Base-by-base conservation (phyloP, 2,329 filamentous ascomycete genomes). In the Aspergillus sp. region DNA sequence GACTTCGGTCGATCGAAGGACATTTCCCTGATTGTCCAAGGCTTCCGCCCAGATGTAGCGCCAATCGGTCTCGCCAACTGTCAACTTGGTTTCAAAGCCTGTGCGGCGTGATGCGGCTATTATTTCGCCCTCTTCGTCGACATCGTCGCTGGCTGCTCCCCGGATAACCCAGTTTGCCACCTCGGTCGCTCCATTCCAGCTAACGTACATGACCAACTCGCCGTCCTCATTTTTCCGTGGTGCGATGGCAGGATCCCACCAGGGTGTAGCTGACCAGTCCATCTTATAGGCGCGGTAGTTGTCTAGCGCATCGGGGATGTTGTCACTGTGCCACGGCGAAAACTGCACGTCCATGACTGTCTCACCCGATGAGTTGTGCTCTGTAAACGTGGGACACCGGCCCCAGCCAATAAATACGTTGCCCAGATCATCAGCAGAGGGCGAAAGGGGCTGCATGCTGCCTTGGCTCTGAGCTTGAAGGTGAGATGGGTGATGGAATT, bases 391-490 rank as follows among this genome's bases (percentile, higher is more conserved):
- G 2, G 58, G 58, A 19, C 58, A 60, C 5, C 58, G 58, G 17
- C 58, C 58, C 58, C 58, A 60, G 27, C 58, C 58, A 19, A 60
- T 60, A 19, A 60, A 60, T 8, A 60, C 58, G n/a, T 53, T 60
- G 17, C 58, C 54, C 10, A 60, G 47, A 19, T 56, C 44, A 13
- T 30, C 39, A 8, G 53, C 13, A 10, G 15, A 13, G 11, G 53
- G 53, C 19, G 27, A 25, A 2, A 59, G 57, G 7, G 42, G 27
- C 57, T 59, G 57, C 27, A 59, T 51, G n/a, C 57, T 59, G 7
- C 57, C 57, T 30, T 59, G 57, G 54, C 57, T 59, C 41, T 59
- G 57, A 17, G 57, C 57, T 30, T 59, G 57, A 13, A 59, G 39
- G 4, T 30, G 47, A 3, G 53, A 42, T 27, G 58, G 58, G 15